Evolutionary conservation across 208 protist genomes (phyloP).

Genomic region (Wallacemonas sp.): DNA sequence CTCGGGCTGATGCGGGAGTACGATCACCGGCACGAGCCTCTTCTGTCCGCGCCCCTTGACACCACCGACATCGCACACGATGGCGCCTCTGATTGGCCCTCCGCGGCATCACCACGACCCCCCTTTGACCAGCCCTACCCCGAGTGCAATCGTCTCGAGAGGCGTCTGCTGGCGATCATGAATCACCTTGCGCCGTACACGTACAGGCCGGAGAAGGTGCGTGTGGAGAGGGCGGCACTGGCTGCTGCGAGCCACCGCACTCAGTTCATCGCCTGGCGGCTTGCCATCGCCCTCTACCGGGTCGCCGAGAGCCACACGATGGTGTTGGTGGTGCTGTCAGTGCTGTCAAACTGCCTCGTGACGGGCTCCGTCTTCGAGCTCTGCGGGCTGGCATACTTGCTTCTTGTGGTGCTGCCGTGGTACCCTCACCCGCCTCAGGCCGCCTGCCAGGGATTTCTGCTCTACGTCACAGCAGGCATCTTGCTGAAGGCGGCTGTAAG

Average conservation of each 20-base stretch:
- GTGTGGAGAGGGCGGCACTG: neutral
- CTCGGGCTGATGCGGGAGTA: neutral
- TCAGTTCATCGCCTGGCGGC: constrained; percentile 14
- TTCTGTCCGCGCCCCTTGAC: neutral
- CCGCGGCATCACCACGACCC: neutral
- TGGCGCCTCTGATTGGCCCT: neutral
- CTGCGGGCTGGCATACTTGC: constrained; percentile 35
- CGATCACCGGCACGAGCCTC: constrained; percentile 3
- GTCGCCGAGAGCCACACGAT: constrained; percentile 39
- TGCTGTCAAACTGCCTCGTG: constrained; percentile 40
- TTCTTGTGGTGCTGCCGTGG: constrained; percentile 46
- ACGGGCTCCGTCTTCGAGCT: constrained; percentile 54
- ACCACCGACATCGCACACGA: neutral
- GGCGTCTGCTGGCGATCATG: constrained; percentile 12
- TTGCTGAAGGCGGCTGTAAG: constrained; percentile 36
- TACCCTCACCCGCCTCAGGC: constrained; percentile 44
- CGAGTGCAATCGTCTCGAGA: constrained; percentile 14
- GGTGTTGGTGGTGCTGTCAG: constrained; percentile 27
- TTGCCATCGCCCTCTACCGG: constrained; percentile 23
- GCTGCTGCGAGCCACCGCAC: constrained; percentile 1
- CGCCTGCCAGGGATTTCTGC: constrained; percentile 27
- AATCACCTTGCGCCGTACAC: constrained; percentile 40
- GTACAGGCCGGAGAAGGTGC: constrained; percentile 38
- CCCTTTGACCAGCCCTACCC: neutral
- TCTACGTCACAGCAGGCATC: constrained; percentile 40